These are phyloP conservation scores for Fusarium sp. DNA, from an alignment of 2,329 filamentous ascomycete species.

Conservation along the genomic window DNA sequence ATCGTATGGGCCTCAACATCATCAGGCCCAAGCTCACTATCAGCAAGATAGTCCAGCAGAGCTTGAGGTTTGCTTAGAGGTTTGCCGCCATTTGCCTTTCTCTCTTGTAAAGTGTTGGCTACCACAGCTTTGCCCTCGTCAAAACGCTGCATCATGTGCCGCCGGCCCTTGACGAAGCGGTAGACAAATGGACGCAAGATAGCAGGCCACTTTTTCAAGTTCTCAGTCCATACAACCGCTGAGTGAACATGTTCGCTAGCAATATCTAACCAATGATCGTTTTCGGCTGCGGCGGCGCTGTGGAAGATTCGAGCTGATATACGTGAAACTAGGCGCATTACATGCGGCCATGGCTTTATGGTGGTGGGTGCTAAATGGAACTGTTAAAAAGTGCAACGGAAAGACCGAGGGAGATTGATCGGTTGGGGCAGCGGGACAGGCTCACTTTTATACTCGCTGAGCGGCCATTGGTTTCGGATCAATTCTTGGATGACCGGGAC, in stretches of 20 bases:
- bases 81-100: constrained; percentile 6
- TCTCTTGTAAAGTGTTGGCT: background rate
- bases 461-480: constrained; percentile 15
- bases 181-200: constrained; percentile 17
- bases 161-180: constrained; percentile 16
- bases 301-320: constrained; percentile 20
- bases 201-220: constrained; percentile 15
- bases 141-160: constrained; percentile 12
- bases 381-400: no score
- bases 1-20: constrained; percentile 18
- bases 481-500: constrained; percentile 12
- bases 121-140: constrained; percentile 14
- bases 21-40: background rate
- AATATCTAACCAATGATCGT: constrained; percentile 22
- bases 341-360: constrained; percentile 8
- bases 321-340: constrained; percentile 9
- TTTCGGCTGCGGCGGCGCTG: constrained; percentile 11
- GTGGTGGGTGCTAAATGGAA: background rate
- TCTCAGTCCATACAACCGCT: constrained; percentile 17
- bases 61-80: constrained; percentile 15
- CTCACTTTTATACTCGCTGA: constrained; percentile 2
- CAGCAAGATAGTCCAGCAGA: constrained; percentile 16
- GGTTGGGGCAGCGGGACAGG: background rate
- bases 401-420: background rate
- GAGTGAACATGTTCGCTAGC: constrained; percentile 19